Base-by-base conservation (phyloP, 495 filamentous ascomycete species). In the Apodospora peruviana region DNA sequence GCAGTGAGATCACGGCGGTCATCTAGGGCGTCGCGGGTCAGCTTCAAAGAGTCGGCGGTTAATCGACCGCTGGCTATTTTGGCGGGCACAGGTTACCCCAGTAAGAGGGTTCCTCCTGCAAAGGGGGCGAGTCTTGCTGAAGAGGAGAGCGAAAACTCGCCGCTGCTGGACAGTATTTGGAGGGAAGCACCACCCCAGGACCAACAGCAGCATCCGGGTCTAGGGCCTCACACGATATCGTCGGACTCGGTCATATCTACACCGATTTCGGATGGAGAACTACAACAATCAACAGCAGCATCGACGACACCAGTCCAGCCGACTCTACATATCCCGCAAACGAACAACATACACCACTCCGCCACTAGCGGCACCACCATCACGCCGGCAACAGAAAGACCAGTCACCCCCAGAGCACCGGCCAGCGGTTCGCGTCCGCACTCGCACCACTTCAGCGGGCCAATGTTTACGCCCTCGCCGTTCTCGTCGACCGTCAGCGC, bases 401-500 rank as follows among this genome's bases (percentile, higher is more conserved):
- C 43, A 25, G 17, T 27, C 1, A 70, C 65, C 14, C 70, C 60
- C 11, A 67, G 60, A 19, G 41, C 53, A 32, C 53, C 64, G 19
- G 32, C 35, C 32, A 25, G 23, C n/a, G 20, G 34, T 16, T 57
- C 56, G n/a, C 61, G 58, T 16, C 51, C 60, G 9, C 60, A 64
- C 43, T 59, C 56, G 16, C 67, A 66, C 46, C 67, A 71, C 38
- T 68, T 58, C 48, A 64, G 59, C 11, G 58, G 59, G 16, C 49
- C 62, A 8, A 60, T 74, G 27, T 72, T 73, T 34, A 74, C 72
- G 17, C 72, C 73, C 12, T 75, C 70, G 0, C 73, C 73, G 0
- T 61, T 77, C 36, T 73, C 72, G 1, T 70, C 69, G 1, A 75
- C 73, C 1, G 62, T 77, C 18, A 70, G 56, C 22, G 72, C 70